These are phyloP conservation scores for Xylaria cubensis DNA, from an alignment of 495 filamentous ascomycete species.

Conservation along the genomic window DNA sequence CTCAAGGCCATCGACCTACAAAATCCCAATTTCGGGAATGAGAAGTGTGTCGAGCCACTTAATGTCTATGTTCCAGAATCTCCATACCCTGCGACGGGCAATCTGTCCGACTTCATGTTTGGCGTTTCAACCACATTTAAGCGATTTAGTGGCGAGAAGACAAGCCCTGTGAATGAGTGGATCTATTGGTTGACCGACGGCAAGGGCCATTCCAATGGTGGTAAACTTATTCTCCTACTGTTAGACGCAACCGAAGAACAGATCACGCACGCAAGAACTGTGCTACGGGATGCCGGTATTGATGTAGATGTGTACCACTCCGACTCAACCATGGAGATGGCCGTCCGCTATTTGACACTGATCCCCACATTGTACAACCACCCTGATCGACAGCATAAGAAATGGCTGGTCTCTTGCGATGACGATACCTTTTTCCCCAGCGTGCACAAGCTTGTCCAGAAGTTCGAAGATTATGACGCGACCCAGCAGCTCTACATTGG, in stretches of 20 bases:
- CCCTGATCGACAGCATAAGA: constrained; percentile 56
- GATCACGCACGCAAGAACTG: constrained; percentile 47
- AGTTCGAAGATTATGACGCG: constrained; percentile 58
- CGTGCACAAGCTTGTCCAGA: constrained; percentile 63
- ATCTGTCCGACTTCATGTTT: constrained; percentile 57
- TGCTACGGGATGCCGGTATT: constrained; percentile 59
- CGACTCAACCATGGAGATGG: constrained; percentile 66
- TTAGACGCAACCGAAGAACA: constrained; percentile 51
- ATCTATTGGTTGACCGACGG: constrained; percentile 58
- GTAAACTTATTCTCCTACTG: constrained; percentile 53
- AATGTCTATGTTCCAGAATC: constrained; percentile 55
- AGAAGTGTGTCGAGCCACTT: constrained; percentile 54
- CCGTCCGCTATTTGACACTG: constrained; percentile 60
- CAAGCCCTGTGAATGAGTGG: constrained; percentile 56
- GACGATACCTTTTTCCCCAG: constrained; percentile 80
- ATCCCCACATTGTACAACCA: constrained; percentile 61
- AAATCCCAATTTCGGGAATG: constrained; percentile 43
- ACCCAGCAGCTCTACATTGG: constrained; percentile 68
- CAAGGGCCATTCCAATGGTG: constrained; percentile 55
- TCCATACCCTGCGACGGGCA: constrained; percentile 52
- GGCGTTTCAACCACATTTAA: constrained; percentile 56
- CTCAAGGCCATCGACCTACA: constrained; percentile 53
- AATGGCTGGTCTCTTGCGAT: constrained; percentile 74
- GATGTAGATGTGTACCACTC: constrained; percentile 68
- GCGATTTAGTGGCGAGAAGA: constrained; percentile 50